These are phyloP conservation scores for Patellifolia procumbens DNA, from an alignment of 179 eudicot genomes.

Conservation along the genomic window DNA sequence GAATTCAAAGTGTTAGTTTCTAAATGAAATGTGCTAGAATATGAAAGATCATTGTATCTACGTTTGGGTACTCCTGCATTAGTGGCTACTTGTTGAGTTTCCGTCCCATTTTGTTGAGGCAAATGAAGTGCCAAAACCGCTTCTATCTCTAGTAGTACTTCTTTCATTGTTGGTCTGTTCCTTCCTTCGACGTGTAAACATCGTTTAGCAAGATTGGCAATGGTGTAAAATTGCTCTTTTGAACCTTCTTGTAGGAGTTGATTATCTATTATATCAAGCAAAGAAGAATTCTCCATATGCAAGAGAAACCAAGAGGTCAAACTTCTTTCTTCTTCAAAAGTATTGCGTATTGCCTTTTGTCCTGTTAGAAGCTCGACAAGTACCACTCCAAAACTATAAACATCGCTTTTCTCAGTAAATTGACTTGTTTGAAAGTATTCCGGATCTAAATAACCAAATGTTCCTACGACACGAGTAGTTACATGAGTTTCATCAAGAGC, in stretches of 20 bases:
- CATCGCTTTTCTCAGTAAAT: constrained; percentile 47
- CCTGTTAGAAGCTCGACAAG: constrained; percentile 54
- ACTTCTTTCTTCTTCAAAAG: constrained; percentile 30
- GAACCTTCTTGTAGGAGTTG: constrained; percentile 31
- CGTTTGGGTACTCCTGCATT: too few relatives aligned
- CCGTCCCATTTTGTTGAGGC: background rate
- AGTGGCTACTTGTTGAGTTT: background rate
- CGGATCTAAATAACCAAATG: constrained; percentile 42
- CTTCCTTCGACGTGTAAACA: constrained; percentile 43
- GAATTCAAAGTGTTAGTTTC: constrained; percentile 11
- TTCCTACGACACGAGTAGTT: constrained; percentile 39
- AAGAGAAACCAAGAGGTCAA: constrained; percentile 37
- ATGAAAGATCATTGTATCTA: background rate
- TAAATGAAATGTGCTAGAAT: constrained; percentile 9
- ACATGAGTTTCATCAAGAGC: constrained; percentile 40
- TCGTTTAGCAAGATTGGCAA: constrained; percentile 37
- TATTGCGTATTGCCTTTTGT: constrained; percentile 34
- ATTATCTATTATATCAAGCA: constrained; percentile 37
- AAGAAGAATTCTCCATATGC: constrained; percentile 26
- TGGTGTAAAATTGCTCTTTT: constrained; percentile 25
- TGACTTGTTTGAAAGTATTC: constrained; percentile 42
- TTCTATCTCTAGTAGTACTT: constrained; percentile 33
- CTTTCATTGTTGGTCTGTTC: constrained; percentile 43
- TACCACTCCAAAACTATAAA: too few relatives aligned
- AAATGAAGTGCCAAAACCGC: constrained; percentile 25